phyloP scores from a whole-genome alignment of 202 grass and related monocot genomes.

The Hordeum pubiflorum region DNA sequence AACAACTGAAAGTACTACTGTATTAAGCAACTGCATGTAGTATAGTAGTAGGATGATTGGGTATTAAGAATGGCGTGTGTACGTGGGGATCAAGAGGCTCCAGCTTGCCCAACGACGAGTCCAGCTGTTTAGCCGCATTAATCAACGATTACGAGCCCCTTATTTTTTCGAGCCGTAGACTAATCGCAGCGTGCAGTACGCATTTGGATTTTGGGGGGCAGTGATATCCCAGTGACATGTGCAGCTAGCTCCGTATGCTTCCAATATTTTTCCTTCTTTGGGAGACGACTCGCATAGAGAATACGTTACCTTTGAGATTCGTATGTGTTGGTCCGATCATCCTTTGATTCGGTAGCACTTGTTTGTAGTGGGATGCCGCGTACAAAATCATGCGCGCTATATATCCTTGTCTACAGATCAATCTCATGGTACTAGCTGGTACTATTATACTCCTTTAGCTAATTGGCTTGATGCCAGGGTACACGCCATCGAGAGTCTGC shows the following conservation, averaged over 20 bases:
- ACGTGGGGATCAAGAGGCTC: not conserved
- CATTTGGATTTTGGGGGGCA: not conserved
- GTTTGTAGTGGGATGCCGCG: not conserved
- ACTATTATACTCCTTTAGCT: not conserved
- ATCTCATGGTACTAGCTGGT: not conserved
- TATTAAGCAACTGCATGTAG: too few species aligned
- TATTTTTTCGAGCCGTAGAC: constrained; percentile 16
- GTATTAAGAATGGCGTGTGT: not conserved
- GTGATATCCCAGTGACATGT: constrained; percentile 26
- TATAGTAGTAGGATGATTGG: constrained; percentile 10
- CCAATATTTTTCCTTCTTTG: not conserved
- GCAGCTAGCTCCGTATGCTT: not conserved
- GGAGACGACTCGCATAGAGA: not conserved
- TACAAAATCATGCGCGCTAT: not conserved
- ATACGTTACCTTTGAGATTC: not conserved
- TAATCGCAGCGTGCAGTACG: not conserved
- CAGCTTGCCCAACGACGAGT: constrained; percentile 36
- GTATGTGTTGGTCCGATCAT: not conserved
- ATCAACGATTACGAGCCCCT: not conserved
- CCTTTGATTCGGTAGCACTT: not conserved
- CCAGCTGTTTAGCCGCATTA: constrained; percentile 35
- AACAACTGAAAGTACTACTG: too few species aligned
- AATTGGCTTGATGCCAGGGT: not conserved
- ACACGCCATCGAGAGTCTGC: not conserved
- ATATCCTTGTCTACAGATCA: not conserved